Base-by-base conservation (phyloP, 768 basidiomycete genomes). In the Leccinum aurantiacum region DNA sequence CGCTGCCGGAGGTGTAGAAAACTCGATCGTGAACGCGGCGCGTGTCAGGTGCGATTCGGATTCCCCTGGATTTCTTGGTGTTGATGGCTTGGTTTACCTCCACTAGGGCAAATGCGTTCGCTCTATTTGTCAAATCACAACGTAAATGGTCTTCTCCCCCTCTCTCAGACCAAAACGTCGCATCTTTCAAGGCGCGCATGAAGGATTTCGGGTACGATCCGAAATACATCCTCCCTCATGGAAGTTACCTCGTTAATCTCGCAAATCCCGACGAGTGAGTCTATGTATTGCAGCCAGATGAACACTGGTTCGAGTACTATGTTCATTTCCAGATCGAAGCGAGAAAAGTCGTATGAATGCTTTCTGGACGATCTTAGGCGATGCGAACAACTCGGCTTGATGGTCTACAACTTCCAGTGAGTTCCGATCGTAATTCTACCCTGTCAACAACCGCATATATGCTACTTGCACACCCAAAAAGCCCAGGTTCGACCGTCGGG, bases 401-500 rank as follows among this genome's bases (percentile, higher is more conserved):
- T 78, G 56, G 70, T 88, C 6, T 94, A 91, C 71, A 94, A 95
- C 68, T 92, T 94, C 70, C 93, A 95, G 93, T 93, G 58, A 44
- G 90, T 80, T 35, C 60, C 8, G 17, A 9, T 33, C 9, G 4
- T 46, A 0, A 15, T 52, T n/a, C 0, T 35, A 11, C 22, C 13
- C 2, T 33, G 1, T 1, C 19, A 8, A 24, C 3, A 3, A 31
- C 4, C 0, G 24, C 15, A 57, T 33, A n/a, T 51, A 41, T 10
- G 15, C 29, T 49, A 19, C 41, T 53, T 6, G 51, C 8, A 4
- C 4, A 25, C 49, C 25, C 29, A 48, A 75, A 37, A 58, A 88
- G 91, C 69, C 92, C 93, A 41, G 93, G 93, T 1, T 94, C 92
- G 1, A 90, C 91, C 1, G 88, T 93, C 9, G 91, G 91, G 3